Evolutionary conservation across 306 rosid species (phyloP), one percentile per base, ranked within the genome.

Genomic region (Astragalus membranaceus): DNA sequence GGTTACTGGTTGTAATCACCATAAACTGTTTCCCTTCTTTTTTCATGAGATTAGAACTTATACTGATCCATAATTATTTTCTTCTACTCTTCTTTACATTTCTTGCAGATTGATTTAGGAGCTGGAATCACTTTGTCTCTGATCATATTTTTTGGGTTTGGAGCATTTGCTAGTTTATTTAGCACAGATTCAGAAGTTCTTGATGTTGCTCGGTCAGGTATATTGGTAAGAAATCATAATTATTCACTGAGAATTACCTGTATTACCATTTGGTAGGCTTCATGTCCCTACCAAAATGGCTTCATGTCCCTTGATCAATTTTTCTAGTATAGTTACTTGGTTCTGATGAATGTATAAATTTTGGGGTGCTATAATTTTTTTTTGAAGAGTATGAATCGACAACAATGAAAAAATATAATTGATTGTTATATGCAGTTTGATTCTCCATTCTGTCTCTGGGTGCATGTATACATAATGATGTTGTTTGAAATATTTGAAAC

Each of bases 151-250:
- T 37, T 86, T 57, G 89, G 97, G 42, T 94, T 91, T 75, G 89
- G 83, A 81, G 75, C 89, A 8, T 86, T 94, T 81, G 83, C 88
- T 74, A 78, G 85, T 80, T 77, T 94, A 76, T 94, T 91, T 73
- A 94, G 80, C 80, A 74, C 91, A 33, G 97, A 94, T 64, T 68
- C 91, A 8, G 85, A 88, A 67, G 99, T 94, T 82, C 98, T n/a
- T n/a, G n/a, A n/a, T n/a, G n/a, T n/a, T n/a, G n/a, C n/a, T n/a
- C n/a, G n/a, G n/a, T n/a, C n/a, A 53, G 98, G 97, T 71, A 29
- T 86, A 76, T 72, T 75, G 91, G 99, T 94, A 85, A 81, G 96
- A 75, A 75, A 66, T 60, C 65, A 29, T 42, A 50, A 47, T 15
- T 70, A 32, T 53, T 74, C 44, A 20, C 53, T 8, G 47, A 41